A percentile compares a stretch with the other conserved stretches of the same genome.
Evolutionary conservation across 371 early-diverging fungal species (phyloP).

Genomic region (Mucor irregularis): DNA sequence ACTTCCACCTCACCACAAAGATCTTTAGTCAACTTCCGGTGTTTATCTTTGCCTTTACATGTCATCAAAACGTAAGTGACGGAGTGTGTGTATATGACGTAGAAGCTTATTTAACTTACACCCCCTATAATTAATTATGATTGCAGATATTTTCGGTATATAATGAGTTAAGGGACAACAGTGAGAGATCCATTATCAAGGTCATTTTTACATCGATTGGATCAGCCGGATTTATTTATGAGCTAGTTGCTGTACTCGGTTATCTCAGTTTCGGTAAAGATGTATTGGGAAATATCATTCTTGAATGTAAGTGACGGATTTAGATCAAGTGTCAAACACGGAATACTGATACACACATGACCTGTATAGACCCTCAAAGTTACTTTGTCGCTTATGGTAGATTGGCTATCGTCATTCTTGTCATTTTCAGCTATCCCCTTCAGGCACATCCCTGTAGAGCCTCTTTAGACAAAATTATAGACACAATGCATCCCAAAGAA

Average conservation of each 20-base stretch:
- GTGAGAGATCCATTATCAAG: conserved; percentile 59
- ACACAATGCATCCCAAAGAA: conserved; percentile 14
- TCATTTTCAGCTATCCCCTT: conserved; percentile 97
- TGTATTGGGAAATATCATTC: conserved; percentile 89
- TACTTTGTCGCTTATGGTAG: conserved; percentile 83
- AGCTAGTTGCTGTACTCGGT: conserved; percentile 90
- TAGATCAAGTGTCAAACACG: not conserved
- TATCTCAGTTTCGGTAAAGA: conserved; percentile 92
- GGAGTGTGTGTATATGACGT: too few species aligned
- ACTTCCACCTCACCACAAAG: conserved; percentile 55
- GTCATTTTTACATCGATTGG: conserved; percentile 78
- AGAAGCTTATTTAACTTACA: too few species aligned
- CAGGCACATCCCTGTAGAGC: conserved; percentile 97
- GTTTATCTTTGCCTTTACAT: conserved; percentile 99
- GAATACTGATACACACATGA: not conserved
- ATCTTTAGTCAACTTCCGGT: conserved; percentile 91
- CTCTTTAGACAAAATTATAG: conserved; percentile 85
- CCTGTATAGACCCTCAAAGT: conserved; percentile 60
- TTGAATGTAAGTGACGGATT: conserved; percentile 63
- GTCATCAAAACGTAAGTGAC: conserved; percentile 94
- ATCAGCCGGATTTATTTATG: conserved; percentile 82
- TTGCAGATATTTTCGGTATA: conserved; percentile 85
- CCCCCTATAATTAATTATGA: not conserved
- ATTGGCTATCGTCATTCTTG: conserved; percentile 88
- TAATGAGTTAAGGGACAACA: conserved; percentile 89